A percentile compares a stretch with the other conserved stretches of the same genome.
These are phyloP conservation scores for Trichoderma harzianum DNA, from an alignment of 2,329 filamentous ascomycete genomes.

Conservation along the genomic window DNA sequence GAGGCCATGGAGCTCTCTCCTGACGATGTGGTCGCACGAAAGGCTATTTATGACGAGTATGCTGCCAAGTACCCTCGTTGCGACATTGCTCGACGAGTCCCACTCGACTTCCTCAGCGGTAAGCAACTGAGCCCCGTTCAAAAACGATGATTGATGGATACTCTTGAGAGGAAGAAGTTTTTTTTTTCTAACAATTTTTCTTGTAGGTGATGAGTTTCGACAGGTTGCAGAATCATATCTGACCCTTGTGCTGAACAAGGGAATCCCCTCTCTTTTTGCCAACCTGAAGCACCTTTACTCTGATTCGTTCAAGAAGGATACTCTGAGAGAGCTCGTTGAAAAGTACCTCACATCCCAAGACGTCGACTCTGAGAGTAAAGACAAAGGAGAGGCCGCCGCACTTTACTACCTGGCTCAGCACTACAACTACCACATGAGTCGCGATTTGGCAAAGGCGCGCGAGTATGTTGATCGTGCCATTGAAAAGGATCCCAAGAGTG, in stretches of 20 bases:
- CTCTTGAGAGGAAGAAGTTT: neutral
- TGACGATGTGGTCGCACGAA: conserved; percentile 60
- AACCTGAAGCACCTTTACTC: conserved; percentile 93
- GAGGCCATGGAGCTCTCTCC: conserved; percentile 60
- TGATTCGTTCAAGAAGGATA: conserved; percentile 72
- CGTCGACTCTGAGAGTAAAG: conserved; percentile 44
- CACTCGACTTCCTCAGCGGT: conserved; percentile 83
- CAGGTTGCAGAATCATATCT: conserved; percentile 76
- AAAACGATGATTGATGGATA: neutral
- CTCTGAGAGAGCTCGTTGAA: conserved; percentile 71
- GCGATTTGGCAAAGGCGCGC: conserved; percentile 76
- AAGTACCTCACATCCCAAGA: conserved; percentile 66
- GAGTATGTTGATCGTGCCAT: conserved; percentile 82
- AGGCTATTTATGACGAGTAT: conserved; percentile 72
- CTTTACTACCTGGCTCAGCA: conserved; percentile 95
- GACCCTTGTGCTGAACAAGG: conserved; percentile 80
- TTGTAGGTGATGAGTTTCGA: conserved; percentile 70
- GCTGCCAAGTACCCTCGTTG: conserved; percentile 76
- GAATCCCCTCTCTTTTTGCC: conserved; percentile 92
- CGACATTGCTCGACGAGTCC: conserved; percentile 81
- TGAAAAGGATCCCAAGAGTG: conserved; percentile 71
- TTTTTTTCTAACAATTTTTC: neutral
- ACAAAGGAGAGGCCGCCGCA: conserved; percentile 71
- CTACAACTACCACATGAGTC: conserved; percentile 88
- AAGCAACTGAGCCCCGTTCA: conserved; percentile 23